Conservation (phyloP, 2,329 filamentous ascomycete species). For the Ascochyta viciae-villosae region DNA sequence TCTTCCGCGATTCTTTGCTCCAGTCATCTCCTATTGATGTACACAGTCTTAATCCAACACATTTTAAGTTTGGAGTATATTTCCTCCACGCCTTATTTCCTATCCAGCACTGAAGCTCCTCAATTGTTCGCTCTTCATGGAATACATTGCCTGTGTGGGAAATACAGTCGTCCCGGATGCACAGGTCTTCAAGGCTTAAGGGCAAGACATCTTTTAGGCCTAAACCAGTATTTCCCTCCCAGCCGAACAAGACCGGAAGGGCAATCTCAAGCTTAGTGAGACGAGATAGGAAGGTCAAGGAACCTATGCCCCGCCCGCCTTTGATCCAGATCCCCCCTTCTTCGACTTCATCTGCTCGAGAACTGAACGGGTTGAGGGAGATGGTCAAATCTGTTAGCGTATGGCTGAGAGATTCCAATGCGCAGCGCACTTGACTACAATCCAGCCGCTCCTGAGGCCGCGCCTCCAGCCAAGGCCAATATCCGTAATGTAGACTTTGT, state of each 20-base stretch:
- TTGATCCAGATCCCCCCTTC: not conserved
- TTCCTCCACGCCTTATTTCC: slow-evolving; percentile 2
- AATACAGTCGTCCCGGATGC: slow-evolving; percentile 3
- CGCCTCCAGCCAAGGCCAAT: not conserved
- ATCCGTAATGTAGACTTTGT: slow-evolving; percentile 2
- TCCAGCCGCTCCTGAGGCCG: not conserved
- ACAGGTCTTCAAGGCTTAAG: slow-evolving; percentile 1
- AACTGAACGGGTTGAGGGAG: not conserved
- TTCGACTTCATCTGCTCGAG: slow-evolving; percentile 1
- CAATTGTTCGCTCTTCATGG: not conserved
- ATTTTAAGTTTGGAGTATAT: slow-evolving; percentile 1
- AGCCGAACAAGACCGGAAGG: slow-evolving; percentile 1
- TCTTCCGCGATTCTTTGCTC: not conserved
- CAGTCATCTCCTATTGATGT: not conserved
- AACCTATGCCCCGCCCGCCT: slow-evolving; percentile 1
- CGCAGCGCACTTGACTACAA: not conserved
- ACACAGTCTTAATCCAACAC: not conserved
- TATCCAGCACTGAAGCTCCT: slow-evolving; percentile 3
- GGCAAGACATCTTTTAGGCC: not conserved
- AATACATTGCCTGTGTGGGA: not conserved
- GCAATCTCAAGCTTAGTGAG: slow-evolving; percentile 4
- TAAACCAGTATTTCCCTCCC: not conserved
- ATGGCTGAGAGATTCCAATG: not conserved
- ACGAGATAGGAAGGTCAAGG: not conserved
- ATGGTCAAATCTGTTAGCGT: slow-evolving; percentile 1